Conservation (phyloP, 768 basidiomycete genomes). For the Podaxis rugospora region DNA sequence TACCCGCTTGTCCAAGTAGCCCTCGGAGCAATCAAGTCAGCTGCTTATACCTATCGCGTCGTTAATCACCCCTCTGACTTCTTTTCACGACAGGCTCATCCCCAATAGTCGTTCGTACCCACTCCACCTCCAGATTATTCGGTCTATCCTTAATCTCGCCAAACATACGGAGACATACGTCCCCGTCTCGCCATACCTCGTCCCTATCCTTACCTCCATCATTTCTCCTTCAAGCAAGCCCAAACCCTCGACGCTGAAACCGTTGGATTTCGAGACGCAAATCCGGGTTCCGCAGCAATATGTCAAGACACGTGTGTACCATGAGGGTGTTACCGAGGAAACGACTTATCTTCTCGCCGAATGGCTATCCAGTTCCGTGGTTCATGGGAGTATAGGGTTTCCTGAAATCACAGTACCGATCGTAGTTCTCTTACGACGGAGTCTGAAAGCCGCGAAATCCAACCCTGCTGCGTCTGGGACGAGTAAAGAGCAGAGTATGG, state of each 20-base stretch:
- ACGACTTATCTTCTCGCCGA: slow-evolving; percentile 73
- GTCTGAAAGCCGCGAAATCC: slow-evolving; percentile 59
- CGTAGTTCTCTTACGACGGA: slow-evolving; percentile 63
- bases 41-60: slow-evolving; percentile 12
- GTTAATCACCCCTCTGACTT: slow-evolving; percentile 14
- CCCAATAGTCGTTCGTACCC: slow-evolving; percentile 91
- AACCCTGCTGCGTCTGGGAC: slow-evolving; percentile 21
- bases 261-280: slow-evolving; percentile 82
- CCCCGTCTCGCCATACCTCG: slow-evolving; percentile 80
- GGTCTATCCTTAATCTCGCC: slow-evolving; percentile 83
- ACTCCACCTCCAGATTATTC: slow-evolving; percentile 88
- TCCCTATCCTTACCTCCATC: slow-evolving; percentile 79
- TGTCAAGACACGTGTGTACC: slow-evolving; percentile 80
- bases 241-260: slow-evolving; percentile 81
- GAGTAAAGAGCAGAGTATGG: slow-evolving; percentile 52
- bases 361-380: slow-evolving; percentile 65
- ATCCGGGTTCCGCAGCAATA: slow-evolving; percentile 90
- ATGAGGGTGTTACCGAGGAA: slow-evolving; percentile 83
- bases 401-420: slow-evolving; percentile 88
- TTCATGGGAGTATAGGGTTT: slow-evolving; percentile 87
- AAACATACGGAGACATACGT: slow-evolving; percentile 83
- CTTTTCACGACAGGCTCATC: slow-evolving; percentile 70
- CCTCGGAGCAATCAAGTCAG: slow-evolving; percentile 88
- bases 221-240: slow-evolving; percentile 65
- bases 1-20: slow-evolving; percentile 96